Evolutionary conservation across 1,284 basidiomycete species (phyloP).

Genomic region (Anthracocystis walkeri): DNA sequence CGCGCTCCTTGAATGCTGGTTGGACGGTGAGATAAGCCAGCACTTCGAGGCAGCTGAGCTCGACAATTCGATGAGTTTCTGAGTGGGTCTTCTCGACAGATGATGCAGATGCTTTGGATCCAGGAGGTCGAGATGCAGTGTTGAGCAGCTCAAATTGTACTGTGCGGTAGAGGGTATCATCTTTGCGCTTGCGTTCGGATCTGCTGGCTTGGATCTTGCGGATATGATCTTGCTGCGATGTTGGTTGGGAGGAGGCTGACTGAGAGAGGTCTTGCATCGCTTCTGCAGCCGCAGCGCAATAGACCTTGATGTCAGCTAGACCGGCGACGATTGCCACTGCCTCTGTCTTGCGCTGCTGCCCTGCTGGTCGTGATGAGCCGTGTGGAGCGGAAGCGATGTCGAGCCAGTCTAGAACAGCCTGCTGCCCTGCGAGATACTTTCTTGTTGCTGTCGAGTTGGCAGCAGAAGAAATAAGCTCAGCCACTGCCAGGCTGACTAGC

Average conservation of each 20-base stretch:
- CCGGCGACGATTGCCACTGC: constrained; percentile 38
- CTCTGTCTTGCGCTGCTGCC: constrained; percentile 9
- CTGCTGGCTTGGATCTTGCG: constrained; percentile 23
- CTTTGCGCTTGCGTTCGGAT: constrained; percentile 32
- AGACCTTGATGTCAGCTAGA: constrained; percentile 36
- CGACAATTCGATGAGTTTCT: constrained; percentile 7
- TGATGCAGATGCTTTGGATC: neutral
- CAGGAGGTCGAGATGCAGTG: neutral
- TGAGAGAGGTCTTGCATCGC: constrained; percentile 28
- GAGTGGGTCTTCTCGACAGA: neutral
- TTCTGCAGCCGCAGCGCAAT: constrained; percentile 22
- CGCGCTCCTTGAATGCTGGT: constrained; percentile 33
- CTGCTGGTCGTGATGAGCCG: neutral
- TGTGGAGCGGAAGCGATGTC: constrained; percentile 29
- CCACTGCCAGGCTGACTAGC: constrained; percentile 26
- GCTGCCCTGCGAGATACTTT: constrained; percentile 36
- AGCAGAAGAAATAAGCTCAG: constrained; percentile 42
- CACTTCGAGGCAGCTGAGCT: constrained; percentile 55
- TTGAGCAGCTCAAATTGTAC: constrained; percentile 16
- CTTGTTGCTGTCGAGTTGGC: constrained; percentile 28
- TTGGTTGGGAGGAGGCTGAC: constrained; percentile 28
- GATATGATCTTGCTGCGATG: constrained; percentile 25
- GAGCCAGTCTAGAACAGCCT: constrained; percentile 47
- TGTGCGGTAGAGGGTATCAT: constrained; percentile 19
- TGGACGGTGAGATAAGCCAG: constrained; percentile 58